Base-by-base conservation (phyloP, 345 rosid species). In the Lepidium sativum region DNA sequence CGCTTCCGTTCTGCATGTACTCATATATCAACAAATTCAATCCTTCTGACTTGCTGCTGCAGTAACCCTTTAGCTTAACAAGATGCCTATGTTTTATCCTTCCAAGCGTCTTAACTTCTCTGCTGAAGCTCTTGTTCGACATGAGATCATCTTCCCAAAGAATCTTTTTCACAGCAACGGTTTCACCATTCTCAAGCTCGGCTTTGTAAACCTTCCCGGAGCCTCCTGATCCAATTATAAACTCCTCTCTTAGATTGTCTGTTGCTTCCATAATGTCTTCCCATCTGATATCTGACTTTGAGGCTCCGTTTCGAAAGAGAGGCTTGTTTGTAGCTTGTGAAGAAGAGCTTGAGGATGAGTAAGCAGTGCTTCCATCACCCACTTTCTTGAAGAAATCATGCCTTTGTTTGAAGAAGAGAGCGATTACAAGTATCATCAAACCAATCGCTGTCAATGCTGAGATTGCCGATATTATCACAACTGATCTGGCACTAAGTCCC, bases 1-100 rank as follows among this genome's bases (percentile, higher is more conserved):
- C 75, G 17, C 99, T 94, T 56, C 97, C 97, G 2, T 94, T 94
- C 82, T 82, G 80, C 99, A 94, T 94, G 71, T 82, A 90, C 75
- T 94, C 96, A 25, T 94, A 90, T 34, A 94, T 84, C 80, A 94
- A 73, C 48, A 94, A 80, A 77, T 86, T 94, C 27, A 79, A 74
- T 27, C 95, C 96, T 21, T 80, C 86, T 29, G 69, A 72, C 64
- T 59, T 78, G 74, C 81, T 85, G 78, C 89, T 80, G 67, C 95
- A 86, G 74, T 88, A 80, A 42, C 99, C 99, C 77, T 83, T 70
- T 70, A 94, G 68, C 83, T 94, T 94, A 78, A 90, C 96, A 15
- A 94, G 77, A 76, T 81, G 92, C 69, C 96, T 80, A 75, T 94
- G 99, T 79, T 78, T 77, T 62, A 88, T 80, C 70, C 86, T 82